These are phyloP conservation scores for Phylloporus arenicola DNA, from an alignment of 768 basidiomycete species.

Conservation along the genomic window DNA sequence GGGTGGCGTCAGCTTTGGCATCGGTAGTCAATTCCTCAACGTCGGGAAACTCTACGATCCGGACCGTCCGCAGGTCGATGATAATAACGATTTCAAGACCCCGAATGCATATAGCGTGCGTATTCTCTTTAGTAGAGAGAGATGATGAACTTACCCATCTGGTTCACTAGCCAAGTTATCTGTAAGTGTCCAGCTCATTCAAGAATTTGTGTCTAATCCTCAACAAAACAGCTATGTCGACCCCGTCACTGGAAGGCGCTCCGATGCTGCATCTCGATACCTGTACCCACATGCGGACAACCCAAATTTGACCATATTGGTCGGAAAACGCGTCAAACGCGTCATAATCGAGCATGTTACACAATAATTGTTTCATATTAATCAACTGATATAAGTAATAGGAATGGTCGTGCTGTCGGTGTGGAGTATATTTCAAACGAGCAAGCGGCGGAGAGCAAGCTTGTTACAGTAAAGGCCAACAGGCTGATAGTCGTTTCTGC, in stretches of 20 bases:
- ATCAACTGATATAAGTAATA: constrained; percentile 4
- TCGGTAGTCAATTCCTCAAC: constrained; percentile 41
- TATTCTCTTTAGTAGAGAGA: not conserved
- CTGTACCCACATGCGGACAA: constrained; percentile 32
- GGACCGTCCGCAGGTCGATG: constrained; percentile 39
- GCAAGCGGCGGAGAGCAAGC: constrained; percentile 1
- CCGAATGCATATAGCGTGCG: constrained; percentile 22
- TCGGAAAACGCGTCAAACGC: constrained; percentile 14
- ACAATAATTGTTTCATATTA: not conserved
- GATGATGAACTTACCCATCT: not conserved
- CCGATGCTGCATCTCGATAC: constrained; percentile 32
- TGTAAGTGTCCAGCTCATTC: constrained; percentile 6
- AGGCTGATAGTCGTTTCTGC: constrained; percentile 10
- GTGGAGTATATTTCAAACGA: constrained; percentile 32
- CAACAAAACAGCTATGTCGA: constrained; percentile 46
- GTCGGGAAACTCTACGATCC: constrained; percentile 45
- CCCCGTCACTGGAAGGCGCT: constrained; percentile 33
- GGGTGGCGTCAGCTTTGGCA: constrained; percentile 1
- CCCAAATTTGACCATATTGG: constrained; percentile 28
- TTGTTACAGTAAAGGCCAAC: not conserved
- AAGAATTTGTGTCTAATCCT: too few relatives aligned
- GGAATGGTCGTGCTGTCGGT: constrained; percentile 33
- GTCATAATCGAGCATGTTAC: constrained; percentile 30
- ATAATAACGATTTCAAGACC: constrained; percentile 41
- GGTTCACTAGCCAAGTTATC: constrained; percentile 11